A percentile compares a stretch with the other conserved stretches of the same genome.
Conservation (phyloP, 1,139 yeast genomes). For the Pichia sp. region DNA sequence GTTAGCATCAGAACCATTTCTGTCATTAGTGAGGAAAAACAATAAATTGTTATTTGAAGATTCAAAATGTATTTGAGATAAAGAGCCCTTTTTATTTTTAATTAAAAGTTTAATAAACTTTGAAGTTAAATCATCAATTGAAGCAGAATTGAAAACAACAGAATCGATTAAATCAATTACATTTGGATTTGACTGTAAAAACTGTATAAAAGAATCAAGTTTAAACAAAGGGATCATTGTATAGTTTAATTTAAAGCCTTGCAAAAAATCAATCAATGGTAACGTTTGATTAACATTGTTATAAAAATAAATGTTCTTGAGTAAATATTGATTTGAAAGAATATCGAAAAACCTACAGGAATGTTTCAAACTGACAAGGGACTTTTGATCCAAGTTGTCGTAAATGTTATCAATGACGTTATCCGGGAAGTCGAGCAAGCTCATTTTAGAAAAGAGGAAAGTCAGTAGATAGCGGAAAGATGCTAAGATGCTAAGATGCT, state of each 20-base stretch:
- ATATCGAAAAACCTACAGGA: constrained; percentile 5
- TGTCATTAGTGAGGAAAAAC: no score
- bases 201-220: not conserved
- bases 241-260: not conserved
- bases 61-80: not conserved
- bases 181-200: not conserved
- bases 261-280: not conserved
- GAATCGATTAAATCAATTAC: not conserved
- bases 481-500: no score
- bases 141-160: not conserved
- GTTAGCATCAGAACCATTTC: no score
- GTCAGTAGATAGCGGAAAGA: no score
- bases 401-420: constrained; percentile 8
- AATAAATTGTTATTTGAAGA: not conserved
- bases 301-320: constrained; percentile 8
- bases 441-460: no score
- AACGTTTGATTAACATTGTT: not conserved
- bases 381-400: not conserved
- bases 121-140: not conserved
- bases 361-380: constrained; percentile 1
- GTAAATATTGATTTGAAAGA: constrained; percentile 1
- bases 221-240: constrained; percentile 1
- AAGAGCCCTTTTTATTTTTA: not conserved
- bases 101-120: not conserved
- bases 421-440: constrained; percentile 9